phyloP scores from a whole-genome alignment of 169 alveolate genomes.

The Cryptosporidium tyzzeri region DNA sequence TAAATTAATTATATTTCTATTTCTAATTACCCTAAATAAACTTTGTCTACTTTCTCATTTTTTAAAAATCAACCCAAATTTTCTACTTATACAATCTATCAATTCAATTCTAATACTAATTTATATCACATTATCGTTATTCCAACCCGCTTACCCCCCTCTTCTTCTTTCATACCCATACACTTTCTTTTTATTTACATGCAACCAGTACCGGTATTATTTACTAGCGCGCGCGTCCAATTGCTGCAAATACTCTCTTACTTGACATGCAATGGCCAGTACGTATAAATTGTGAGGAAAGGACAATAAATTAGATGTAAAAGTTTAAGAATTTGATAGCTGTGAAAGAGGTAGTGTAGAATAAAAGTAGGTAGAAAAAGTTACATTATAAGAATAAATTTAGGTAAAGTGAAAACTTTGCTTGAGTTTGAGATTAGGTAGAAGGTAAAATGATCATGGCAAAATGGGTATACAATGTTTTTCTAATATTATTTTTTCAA shows the following conservation, averaged over 20 bases:
- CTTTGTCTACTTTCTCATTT: background rate
- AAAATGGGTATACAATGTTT: background rate
- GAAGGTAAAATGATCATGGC: background rate
- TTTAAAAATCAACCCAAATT: too few species aligned
- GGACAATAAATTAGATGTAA: background rate
- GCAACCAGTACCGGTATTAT: conserved; percentile 43
- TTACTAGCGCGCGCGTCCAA: background rate
- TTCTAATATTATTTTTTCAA: conserved; percentile 2
- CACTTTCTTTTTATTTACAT: background rate
- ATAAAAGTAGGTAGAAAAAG: conserved; percentile 32
- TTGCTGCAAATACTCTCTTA: conserved; percentile 22
- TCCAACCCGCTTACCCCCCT: background rate
- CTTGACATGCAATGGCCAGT: conserved; percentile 71
- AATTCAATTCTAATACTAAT: background rate
- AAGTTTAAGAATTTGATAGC: background rate
- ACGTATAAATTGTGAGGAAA: conserved; percentile 60
- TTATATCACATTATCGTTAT: background rate
- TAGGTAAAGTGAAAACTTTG: conserved; percentile 7
- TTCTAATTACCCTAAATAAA: background rate
- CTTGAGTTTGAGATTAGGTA: conserved; percentile 5
- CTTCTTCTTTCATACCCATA: background rate
- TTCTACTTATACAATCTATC: too few species aligned
- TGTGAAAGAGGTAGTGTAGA: conserved; percentile 20
- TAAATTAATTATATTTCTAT: background rate
- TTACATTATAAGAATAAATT: background rate